Evolutionary conservation across 2,329 filamentous ascomycete species (phyloP).

Genomic region (Pseudogymnoascus sp.): DNA sequence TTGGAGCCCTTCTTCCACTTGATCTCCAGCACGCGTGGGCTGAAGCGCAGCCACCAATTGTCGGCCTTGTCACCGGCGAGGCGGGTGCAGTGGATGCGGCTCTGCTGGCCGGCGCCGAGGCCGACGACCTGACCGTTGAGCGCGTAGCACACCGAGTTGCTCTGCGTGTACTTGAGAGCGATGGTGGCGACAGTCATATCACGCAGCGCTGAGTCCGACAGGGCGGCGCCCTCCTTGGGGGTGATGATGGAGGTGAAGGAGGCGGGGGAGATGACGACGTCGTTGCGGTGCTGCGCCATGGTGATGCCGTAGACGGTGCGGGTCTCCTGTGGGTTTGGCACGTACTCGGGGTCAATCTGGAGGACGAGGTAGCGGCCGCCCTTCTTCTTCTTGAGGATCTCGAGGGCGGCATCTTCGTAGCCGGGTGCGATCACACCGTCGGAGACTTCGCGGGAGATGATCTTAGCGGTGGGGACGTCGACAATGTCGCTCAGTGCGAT

Average conservation of each 20-base stretch:
- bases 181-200: constrained; percentile 95
- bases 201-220: constrained; percentile 74
- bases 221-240: constrained; percentile 63
- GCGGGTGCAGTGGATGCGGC: constrained; percentile 95
- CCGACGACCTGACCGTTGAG: constrained; percentile 89
- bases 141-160: constrained; percentile 97
- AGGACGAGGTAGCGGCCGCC: constrained; percentile 93
- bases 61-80: constrained; percentile 97
- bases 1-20: constrained; percentile 98
- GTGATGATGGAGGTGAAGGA: constrained; percentile 81
- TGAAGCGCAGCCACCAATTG: constrained; percentile 99
- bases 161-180: constrained; percentile 96
- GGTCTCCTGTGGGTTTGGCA: constrained; percentile 64
- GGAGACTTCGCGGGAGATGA: constrained; percentile 95
- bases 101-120: constrained; percentile 92
- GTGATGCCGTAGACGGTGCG: constrained; percentile 85
- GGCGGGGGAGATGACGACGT: constrained; percentile 73
- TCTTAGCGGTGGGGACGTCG: constrained; percentile 87
- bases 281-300: constrained; percentile 86
- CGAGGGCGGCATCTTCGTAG: constrained; percentile 76
- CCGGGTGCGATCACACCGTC: constrained; percentile 91
- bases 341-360: constrained; percentile 84
- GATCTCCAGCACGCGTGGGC: constrained; percentile 75
- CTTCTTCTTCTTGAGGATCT: constrained; percentile 96
- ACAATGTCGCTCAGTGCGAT: constrained; percentile 88